A percentile compares a stretch with the other conserved stretches of the same genome.
phyloP scores from a whole-genome alignment of 1,139 yeast genomes.

The Debaryomyces singareniensis region DNA sequence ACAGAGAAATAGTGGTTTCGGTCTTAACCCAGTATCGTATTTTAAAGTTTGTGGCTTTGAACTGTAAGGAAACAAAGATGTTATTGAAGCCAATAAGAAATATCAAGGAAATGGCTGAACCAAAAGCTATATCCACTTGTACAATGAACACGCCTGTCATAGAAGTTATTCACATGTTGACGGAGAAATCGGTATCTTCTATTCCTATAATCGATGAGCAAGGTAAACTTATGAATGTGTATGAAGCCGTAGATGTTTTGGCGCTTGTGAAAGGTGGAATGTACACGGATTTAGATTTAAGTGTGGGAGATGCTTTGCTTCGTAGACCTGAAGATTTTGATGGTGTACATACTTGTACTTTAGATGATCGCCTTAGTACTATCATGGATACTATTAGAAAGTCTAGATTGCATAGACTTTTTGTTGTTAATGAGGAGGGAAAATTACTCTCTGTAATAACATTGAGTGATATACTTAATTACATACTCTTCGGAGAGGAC shows the following conservation, averaged over 20 bases:
- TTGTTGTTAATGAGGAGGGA: conserved; percentile 83
- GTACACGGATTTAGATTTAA: conserved; percentile 81
- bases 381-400: conserved; percentile 92
- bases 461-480: conserved; percentile 83
- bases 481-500: conserved; percentile 66
- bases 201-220: conserved; percentile 86
- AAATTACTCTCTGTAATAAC: conserved; percentile 79
- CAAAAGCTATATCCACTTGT: conserved; percentile 64
- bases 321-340: conserved; percentile 95
- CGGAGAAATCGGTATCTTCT: conserved; percentile 77
- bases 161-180: conserved; percentile 81
- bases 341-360: conserved; percentile 95
- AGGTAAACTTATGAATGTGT: conserved; percentile 76
- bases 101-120: conserved; percentile 55
- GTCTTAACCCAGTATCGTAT: conserved; percentile 96
- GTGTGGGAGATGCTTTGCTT: conserved; percentile 95
- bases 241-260: conserved; percentile 93
- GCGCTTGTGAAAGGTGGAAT: conserved; percentile 92
- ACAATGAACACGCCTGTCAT: conserved; percentile 90
- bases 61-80: conserved; percentile 91
- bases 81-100: conserved; percentile 70
- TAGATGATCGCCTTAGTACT: conserved; percentile 79
- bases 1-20: conserved; percentile 88
- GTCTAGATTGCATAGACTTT: conserved; percentile 84
- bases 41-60: conserved; percentile 88